Evolutionary conservation across 164 flowering plant species (phyloP).

Genomic region (Stephania cephalantha): DNA sequence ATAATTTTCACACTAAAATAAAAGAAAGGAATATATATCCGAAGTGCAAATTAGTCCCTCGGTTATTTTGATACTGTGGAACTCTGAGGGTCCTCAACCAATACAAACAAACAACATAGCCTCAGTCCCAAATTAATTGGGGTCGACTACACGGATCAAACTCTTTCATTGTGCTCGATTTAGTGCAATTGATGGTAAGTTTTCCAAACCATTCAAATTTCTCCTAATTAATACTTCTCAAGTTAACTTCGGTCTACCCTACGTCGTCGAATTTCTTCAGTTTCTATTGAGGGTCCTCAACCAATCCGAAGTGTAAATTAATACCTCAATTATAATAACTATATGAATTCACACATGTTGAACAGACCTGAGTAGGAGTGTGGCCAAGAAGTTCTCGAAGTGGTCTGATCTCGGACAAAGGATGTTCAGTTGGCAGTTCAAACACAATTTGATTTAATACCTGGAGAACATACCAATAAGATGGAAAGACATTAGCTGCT

Average conservation of each 20-base stretch:
- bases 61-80: not conserved
- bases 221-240: too few species aligned
- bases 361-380: conserved; percentile 76
- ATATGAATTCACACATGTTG: not conserved
- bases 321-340: too few species aligned
- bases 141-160: too few species aligned
- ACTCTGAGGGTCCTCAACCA: not conserved
- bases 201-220: too few species aligned
- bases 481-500: not conserved
- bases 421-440: conserved; percentile 93
- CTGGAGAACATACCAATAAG: conserved; percentile 29
- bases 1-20: not conserved
- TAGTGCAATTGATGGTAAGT: too few species aligned
- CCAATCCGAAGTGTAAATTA: too few species aligned
- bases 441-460: conserved; percentile 85
- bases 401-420: conserved; percentile 82
- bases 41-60: not conserved
- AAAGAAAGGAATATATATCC: not conserved
- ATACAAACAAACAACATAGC: too few species aligned
- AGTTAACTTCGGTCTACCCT: too few species aligned
- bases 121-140: too few species aligned
- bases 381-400: conserved; percentile 94
- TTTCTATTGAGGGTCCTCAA: not conserved
- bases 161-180: too few species aligned
- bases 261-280: too few species aligned